Evolutionary conservation across 148 eudicot species (phyloP), one percentile per base, ranked within the genome.

Genomic region (Camellia lanceoleosa): DNA sequence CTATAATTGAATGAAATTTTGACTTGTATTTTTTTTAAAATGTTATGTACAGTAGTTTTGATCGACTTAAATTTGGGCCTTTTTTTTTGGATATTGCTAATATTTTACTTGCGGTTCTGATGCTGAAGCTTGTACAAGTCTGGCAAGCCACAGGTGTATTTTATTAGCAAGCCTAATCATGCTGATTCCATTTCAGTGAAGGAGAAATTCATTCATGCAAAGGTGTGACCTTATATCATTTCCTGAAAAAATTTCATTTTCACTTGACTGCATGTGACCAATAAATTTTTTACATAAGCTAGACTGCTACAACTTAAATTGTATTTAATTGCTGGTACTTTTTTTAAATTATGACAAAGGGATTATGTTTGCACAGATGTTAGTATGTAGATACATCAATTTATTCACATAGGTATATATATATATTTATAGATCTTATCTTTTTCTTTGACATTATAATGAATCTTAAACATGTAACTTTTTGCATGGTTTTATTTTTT

Each of bases 131-230:
- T 89, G 69, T 86, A 87, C 82, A 85, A 87, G 86, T 78, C 93
- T 86, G 93, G 90, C 79, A 92, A 87, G 72, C 86, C 89, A 6
- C 91, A 93, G 78, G 85, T 89, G 80, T 84, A 83, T 79, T 91
- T 86, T 82, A 83, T 90, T 64, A 89, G 91, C 82, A 95, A 95
- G 85, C 99, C 99, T 76, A 90, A 86, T 80, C 91, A 88, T 73
- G 82, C 90, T 52, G 99, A 95, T 91, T 87, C 99, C 63, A 95
- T 95, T 79, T 85, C 97, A 46, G 84, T 89, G 30, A 95, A 95
- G 87, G 99, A 95, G 84, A 93, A 95, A 83, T 95, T 95, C 85
- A 95, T 95, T 84, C 98, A 95, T 85, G 97, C 95, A 73, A 95
- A 95, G 97, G 99, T 95, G 73, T 63, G 54, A 38, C 67, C 47